Conservation (phyloP, 345 rosid species). For the Gossypium australe region DNA sequence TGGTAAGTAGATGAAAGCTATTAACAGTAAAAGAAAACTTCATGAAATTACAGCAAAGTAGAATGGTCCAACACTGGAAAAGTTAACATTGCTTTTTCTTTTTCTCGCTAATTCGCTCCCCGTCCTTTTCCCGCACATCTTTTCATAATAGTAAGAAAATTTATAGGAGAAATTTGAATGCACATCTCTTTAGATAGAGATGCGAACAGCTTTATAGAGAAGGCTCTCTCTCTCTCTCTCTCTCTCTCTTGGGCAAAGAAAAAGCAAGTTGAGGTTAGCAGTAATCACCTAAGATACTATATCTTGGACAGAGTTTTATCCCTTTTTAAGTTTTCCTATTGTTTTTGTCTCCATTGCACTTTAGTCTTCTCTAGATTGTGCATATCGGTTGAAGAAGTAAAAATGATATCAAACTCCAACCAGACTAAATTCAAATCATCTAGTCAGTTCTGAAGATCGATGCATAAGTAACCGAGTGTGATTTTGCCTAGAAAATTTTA, state of each 20-base stretch:
- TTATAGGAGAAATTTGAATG: neutral
- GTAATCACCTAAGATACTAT: neutral
- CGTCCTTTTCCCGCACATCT: neutral
- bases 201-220: neutral
- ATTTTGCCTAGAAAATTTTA: neutral
- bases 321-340: neutral
- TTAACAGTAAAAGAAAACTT: neutral
- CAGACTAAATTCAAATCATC: neutral
- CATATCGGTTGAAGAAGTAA: neutral
- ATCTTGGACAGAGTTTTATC: neutral
- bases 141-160: neutral
- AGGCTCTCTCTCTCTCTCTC: neutral
- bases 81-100: neutral
- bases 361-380: neutral
- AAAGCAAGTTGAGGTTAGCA: neutral
- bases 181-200: neutral
- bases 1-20: neutral
- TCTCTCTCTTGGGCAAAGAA: neutral
- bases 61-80: neutral
- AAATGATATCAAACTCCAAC: neutral
- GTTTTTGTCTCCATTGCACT: neutral
- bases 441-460: neutral
- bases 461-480: slow-evolving; percentile 1
- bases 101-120: neutral
- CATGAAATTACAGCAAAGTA: neutral